Percentiles rank a stretch among this genome's conserved stretches.
Conservation (phyloP, 139 green algal genomes). For the Chlorella vulgaris region DNA sequence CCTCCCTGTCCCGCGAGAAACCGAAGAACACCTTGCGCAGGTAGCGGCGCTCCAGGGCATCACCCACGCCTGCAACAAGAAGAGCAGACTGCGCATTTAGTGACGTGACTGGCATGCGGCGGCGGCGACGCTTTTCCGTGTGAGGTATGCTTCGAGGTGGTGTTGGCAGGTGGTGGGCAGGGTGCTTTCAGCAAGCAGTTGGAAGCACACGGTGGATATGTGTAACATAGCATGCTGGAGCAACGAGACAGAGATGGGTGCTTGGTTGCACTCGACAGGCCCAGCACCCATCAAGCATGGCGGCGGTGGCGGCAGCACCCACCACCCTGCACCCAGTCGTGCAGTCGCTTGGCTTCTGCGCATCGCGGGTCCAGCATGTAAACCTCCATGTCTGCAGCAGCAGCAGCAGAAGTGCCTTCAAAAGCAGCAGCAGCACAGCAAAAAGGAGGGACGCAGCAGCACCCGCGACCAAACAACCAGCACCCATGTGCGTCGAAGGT, state of each 20-base stretch:
- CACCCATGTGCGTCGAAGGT: too few species aligned
- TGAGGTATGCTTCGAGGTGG: background rate
- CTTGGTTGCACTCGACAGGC: background rate
- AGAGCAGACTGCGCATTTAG: too few species aligned
- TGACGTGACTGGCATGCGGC: background rate
- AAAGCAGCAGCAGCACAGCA: background rate
- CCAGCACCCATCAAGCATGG: background rate
- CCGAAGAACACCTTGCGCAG: slow-evolving; percentile 80
- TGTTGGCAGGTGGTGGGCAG: background rate
- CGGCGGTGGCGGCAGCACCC: background rate
- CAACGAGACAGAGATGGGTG: background rate
- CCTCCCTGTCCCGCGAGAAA: slow-evolving; percentile 67
- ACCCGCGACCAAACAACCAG: too few species aligned
- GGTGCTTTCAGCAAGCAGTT: too few species aligned
- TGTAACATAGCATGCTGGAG: background rate
- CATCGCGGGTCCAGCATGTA: slow-evolving; percentile 57
- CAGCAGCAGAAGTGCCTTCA: background rate
- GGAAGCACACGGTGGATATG: too few species aligned
- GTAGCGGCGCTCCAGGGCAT: slow-evolving; percentile 70
- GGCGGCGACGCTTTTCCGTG: background rate
- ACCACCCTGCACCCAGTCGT: slow-evolving; percentile 71
- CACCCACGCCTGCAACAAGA: slow-evolving; percentile 59
- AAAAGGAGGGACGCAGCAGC: too few species aligned
- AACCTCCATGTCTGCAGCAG: slow-evolving; percentile 69
- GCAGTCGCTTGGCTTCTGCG: slow-evolving; percentile 59